A percentile compares a stretch with the other conserved stretches of the same genome.
phyloP scores from a whole-genome alignment of 768 basidiomycete genomes.

The Coprinellus micaceus region DNA sequence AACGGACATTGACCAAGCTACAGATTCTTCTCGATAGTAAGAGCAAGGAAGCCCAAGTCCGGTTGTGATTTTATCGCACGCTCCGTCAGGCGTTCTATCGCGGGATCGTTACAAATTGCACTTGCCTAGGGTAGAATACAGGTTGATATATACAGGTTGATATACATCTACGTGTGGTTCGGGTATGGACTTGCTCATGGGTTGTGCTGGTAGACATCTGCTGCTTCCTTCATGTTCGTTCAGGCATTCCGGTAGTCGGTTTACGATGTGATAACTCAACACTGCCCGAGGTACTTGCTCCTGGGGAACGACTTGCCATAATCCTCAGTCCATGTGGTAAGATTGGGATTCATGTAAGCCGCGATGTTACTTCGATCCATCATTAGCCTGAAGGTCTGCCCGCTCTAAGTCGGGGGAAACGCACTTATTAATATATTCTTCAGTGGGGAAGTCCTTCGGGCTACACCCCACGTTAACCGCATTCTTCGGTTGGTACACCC shows the following conservation, averaged over 20 bases:
- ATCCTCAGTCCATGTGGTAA: conserved; percentile 71
- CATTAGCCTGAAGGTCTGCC: neutral
- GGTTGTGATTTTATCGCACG: too few species aligned
- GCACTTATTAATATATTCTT: conserved; percentile 72
- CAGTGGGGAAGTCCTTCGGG: conserved; percentile 74
- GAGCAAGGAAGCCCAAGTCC: neutral
- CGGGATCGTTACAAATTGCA: too few species aligned
- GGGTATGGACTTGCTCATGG: too few species aligned
- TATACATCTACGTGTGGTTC: too few species aligned
- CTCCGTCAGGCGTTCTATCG: too few species aligned
- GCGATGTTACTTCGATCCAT: conserved; percentile 41
- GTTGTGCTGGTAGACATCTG: too few species aligned
- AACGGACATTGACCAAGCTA: conserved; percentile 69
- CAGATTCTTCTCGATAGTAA: conserved; percentile 36
- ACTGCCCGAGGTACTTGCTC: conserved; percentile 57
- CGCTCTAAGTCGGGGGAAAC: conserved; percentile 17
- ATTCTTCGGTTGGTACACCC: conserved; percentile 80
- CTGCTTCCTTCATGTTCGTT: too few species aligned
- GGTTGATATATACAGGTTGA: too few species aligned
- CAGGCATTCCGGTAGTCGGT: too few species aligned
- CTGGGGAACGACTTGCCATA: conserved; percentile 68
- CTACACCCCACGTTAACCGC: conserved; percentile 81
- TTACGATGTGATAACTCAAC: too few species aligned
- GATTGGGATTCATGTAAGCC: conserved; percentile 80
- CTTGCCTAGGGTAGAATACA: too few species aligned